Evolutionary conservation across 1,284 basidiomycete species (phyloP).

Genomic region (Veloboletus limbatus): DNA sequence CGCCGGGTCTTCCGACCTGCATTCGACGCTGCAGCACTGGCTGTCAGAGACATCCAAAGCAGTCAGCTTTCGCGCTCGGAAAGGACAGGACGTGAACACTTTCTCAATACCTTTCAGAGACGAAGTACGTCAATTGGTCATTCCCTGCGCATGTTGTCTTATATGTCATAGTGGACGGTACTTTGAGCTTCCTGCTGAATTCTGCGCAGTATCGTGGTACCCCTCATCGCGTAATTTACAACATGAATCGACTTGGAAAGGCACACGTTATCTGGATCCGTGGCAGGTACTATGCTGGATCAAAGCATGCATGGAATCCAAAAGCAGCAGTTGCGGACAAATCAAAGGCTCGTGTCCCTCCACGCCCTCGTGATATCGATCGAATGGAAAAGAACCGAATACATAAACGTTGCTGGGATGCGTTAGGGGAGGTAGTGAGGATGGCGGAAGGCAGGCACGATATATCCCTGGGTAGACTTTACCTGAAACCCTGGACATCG

Average conservation of each 20-base stretch:
- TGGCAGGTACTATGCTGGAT: conserved; percentile 18
- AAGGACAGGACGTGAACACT: conserved; percentile 36
- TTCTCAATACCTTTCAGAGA: conserved; percentile 52
- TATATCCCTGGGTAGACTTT: conserved; percentile 29
- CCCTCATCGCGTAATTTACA: conserved; percentile 55
- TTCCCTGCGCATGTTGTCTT: background rate
- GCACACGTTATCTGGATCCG: conserved; percentile 26
- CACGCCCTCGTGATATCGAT: conserved; percentile 10
- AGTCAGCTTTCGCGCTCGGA: conserved; percentile 26
- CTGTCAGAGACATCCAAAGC: conserved; percentile 40
- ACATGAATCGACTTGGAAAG: conserved; percentile 43
- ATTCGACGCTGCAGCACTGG: conserved; percentile 52
- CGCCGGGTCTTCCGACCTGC: conserved; percentile 52
- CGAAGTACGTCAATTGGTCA: conserved; percentile 35
- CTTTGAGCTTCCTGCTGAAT: conserved; percentile 51
- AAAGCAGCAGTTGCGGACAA: conserved; percentile 33
- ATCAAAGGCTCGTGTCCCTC: conserved; percentile 8
- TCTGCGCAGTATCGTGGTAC: conserved; percentile 58
- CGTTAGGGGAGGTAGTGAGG: conserved; percentile 31
- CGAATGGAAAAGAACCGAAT: conserved; percentile 16
- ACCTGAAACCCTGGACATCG: conserved; percentile 26
- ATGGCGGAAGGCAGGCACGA: conserved; percentile 34
- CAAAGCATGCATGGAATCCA: conserved; percentile 45
- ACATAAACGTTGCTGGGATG: conserved; percentile 34
- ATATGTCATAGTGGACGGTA: conserved; percentile 50